These are phyloP conservation scores for Jatropha multifida DNA, from an alignment of 441 rosid genomes.

Conservation along the genomic window DNA sequence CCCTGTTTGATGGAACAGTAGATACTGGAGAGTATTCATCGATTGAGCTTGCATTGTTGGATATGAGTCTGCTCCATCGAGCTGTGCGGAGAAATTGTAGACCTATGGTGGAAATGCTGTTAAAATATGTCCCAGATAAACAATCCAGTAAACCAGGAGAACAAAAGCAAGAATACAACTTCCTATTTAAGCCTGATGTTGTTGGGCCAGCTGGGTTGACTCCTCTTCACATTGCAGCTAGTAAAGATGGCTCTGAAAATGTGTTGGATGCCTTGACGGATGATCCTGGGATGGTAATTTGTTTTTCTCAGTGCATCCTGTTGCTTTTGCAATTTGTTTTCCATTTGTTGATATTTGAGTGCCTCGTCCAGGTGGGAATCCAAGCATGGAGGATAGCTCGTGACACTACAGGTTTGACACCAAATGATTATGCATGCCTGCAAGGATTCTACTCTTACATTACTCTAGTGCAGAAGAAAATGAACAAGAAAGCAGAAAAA, in stretches of 20 bases:
- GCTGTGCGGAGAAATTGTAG: slow-evolving; percentile 74
- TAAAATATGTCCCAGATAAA: slow-evolving; percentile 51
- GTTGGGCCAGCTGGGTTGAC: slow-evolving; percentile 80
- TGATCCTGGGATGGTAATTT: slow-evolving; percentile 64
- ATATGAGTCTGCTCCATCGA: slow-evolving; percentile 73
- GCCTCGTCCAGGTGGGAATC: slow-evolving; percentile 59
- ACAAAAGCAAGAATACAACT: slow-evolving; percentile 20
- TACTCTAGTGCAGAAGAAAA: slow-evolving; percentile 71
- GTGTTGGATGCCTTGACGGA: slow-evolving; percentile 66
- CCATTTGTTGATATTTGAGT: neutral
- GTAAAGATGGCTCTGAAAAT: slow-evolving; percentile 69
- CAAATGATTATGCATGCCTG: slow-evolving; percentile 84
- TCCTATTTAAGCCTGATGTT: slow-evolving; percentile 67
- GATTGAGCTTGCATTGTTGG: slow-evolving; percentile 43
- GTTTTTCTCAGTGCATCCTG: neutral
- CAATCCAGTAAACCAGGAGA: slow-evolving; percentile 23
- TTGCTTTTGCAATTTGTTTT: neutral
- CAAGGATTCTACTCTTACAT: slow-evolving; percentile 84
- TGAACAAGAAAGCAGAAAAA: slow-evolving; percentile 40
- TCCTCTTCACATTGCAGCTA: slow-evolving; percentile 87
- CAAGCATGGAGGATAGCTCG: slow-evolving; percentile 77
- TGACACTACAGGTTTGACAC: slow-evolving; percentile 81
- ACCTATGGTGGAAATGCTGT: slow-evolving; percentile 65
- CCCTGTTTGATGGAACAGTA: slow-evolving; percentile 60
- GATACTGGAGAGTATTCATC: slow-evolving; percentile 46